Evolutionary conservation across 768 basidiomycete genomes (phyloP), one percentile per base, ranked within the genome.

Genomic region (Epithele typhae): DNA sequence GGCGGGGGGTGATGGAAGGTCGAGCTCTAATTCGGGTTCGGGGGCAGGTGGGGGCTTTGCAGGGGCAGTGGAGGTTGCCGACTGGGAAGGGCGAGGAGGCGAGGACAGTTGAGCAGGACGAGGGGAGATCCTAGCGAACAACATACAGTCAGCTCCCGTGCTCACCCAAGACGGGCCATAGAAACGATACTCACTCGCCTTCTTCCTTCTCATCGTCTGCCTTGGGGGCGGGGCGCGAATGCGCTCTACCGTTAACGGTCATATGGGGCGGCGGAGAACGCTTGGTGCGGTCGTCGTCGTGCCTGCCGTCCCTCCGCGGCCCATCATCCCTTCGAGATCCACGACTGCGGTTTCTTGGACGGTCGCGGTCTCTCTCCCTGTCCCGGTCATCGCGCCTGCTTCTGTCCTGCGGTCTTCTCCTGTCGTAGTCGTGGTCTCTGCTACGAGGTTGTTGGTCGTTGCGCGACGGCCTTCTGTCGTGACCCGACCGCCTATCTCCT

Each of bases 171-270:
- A 15, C 34, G 45, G 42, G 52, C 42, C 38, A 19, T 9, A 36
- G 27, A 40, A 43, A 64, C 64, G 64, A 72, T 57, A 92, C 92
- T 87, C 68, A 94, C 91, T 95, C 92, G 74, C 88, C 92, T 75
- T 94, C 92, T 70, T 92, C 88, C 63, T 68, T 84, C 55, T 90
- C 88, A 11, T 79, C 78, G 43, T 77, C 76, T 11, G 64, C 61
- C 4, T 50, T 39, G 17, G 52, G 43, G 2, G 41, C 34, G 7
- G 47, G 34, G 25, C 33, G 52, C 14, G 25, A 23, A n/a, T 22
- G 19, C 10, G 25, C 14, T 18, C 33, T n/a, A 4, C 51, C 56
- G n/a, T 55, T 60, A 19, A 35, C 21, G 25, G 22, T 40, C 25
- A 30, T 25, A 34, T 46, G 47, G 37, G 25, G 53, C 46, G 45